Base-by-base conservation (phyloP, 257 asterid species). In the Rubia yunnanensis region DNA sequence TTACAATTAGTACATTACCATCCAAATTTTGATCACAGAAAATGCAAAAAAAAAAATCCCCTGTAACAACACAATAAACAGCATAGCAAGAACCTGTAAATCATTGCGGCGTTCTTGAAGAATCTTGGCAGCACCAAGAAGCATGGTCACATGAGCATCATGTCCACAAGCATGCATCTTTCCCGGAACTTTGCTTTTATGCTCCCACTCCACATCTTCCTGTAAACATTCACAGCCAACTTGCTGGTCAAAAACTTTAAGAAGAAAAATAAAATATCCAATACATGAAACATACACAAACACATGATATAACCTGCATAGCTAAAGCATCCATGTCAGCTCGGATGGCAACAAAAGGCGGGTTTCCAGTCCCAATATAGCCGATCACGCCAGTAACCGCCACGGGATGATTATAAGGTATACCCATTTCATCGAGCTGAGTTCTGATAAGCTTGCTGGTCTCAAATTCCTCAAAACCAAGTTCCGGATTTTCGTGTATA, bases 151-250 rank as follows among this genome's bases (percentile, higher is more conserved):
- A 68, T 88, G 91, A 1, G 88, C 94, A 48, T 88, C 95, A 65
- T 88, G 91, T 56, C 95, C 95, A 79, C 91, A 88, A 58, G 85
- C 84, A 76, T 85, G 96, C 94, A 88, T 85, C 74, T 82, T 88
- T 41, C 91, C 91, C 28, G 82, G 73, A 69, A 74, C 72, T 79
- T 84, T 83, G 75, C 96, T 88, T 69, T 83, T 88, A 63, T 88
- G 91, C 71, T 83, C 75, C 94, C 96, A 88, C 35, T 85, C 89
- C 68, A 83, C 90, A 22, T 60, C 76, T 54, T 88, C 95, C 95
- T 85, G 69, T 7, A 32, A n/a, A n/a, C 50, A 69, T 62, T 35
- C 58, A 68, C 14, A 52, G 54, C 55, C 34, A 6, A 31, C 13
- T 30, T 34, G 7, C n/a, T 62, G 15, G 24, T n/a, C 56, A 31